Evolutionary conservation across 176 grass and related monocot species (phyloP).

Genomic region (Alopecurus myosuroides): DNA sequence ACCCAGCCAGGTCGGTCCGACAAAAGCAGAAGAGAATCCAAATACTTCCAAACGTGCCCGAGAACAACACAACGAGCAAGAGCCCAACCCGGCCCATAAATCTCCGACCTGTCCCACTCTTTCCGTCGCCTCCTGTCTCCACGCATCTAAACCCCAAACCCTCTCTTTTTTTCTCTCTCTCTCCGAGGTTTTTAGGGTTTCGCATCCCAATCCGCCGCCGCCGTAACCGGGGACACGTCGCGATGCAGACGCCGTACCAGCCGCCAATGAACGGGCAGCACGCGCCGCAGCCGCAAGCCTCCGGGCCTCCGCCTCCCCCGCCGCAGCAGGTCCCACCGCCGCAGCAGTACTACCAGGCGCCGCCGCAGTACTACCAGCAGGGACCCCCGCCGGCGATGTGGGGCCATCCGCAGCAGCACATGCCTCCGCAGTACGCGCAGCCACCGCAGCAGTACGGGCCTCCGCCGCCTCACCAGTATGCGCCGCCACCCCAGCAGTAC

Average conservation of each 20-base stretch:
- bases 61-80: background rate
- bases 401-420: slow-evolving; percentile 10
- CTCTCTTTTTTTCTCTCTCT: background rate
- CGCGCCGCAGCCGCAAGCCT: slow-evolving; percentile 20
- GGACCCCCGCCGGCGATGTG: slow-evolving; percentile 24
- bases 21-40: background rate
- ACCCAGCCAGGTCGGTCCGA: background rate
- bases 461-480: slow-evolving; percentile 40
- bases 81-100: slow-evolving; percentile 15
- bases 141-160: slow-evolving; percentile 22
- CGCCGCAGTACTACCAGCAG: slow-evolving; percentile 31
- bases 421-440: slow-evolving; percentile 29
- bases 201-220: slow-evolving; percentile 6
- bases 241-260: slow-evolving; percentile 31
- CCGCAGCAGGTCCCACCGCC: slow-evolving; percentile 17
- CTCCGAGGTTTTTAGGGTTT: slow-evolving; percentile 50
- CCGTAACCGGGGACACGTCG: slow-evolving; percentile 7
- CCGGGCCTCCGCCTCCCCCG: slow-evolving; percentile 15
- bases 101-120: background rate
- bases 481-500: slow-evolving; percentile 30
- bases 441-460: slow-evolving; percentile 22
- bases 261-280: slow-evolving; percentile 32
- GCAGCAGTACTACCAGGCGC: slow-evolving; percentile 18
- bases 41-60: background rate
- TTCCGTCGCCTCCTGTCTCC: background rate